Percentiles rank a stretch among this genome's conserved stretches.
Conservation (phyloP, 176 grass and related monocot genomes). For the sorghum (Sorghum bicolor) region DNA sequence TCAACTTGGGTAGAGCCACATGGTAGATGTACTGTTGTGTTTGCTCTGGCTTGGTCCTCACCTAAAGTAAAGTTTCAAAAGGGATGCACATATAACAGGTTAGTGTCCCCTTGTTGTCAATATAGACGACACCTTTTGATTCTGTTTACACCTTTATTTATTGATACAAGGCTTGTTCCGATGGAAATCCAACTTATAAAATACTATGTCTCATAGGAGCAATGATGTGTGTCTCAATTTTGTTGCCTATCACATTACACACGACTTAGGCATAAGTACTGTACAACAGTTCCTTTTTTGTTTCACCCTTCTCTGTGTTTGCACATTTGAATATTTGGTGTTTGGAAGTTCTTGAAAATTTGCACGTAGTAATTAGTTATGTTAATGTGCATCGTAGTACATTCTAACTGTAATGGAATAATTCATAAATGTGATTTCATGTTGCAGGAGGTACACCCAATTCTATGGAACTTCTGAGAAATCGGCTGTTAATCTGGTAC, state of each 20-base stretch:
- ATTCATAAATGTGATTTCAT: conserved; percentile 27
- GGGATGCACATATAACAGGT: conserved; percentile 94
- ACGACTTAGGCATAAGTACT: not conserved
- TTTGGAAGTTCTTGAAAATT: not conserved
- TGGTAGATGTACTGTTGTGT: conserved; percentile 88
- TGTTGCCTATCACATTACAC: not conserved
- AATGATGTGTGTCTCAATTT: not conserved
- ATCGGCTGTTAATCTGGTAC: conserved; percentile 83
- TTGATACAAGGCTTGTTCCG: not conserved
- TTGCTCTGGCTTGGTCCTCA: conserved; percentile 85
- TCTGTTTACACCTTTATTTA: not conserved
- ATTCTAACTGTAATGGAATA: not conserved
- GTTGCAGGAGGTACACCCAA: conserved; percentile 87
- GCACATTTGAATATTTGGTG: not conserved
- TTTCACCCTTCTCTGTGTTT: not conserved
- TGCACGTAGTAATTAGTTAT: not conserved
- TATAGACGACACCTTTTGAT: not conserved
- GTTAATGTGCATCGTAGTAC: not conserved
- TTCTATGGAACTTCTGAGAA: conserved; percentile 96
- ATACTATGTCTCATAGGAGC: not conserved
- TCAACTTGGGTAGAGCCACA: conserved; percentile 93
- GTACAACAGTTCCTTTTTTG: not conserved
- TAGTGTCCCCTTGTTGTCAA: conserved; percentile 7
- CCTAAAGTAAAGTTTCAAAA: conserved; percentile 99
- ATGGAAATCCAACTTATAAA: conserved; percentile 28